Base-by-base conservation (phyloP, 257 asterid genomes). In the Forsythia viridissima region DNA sequence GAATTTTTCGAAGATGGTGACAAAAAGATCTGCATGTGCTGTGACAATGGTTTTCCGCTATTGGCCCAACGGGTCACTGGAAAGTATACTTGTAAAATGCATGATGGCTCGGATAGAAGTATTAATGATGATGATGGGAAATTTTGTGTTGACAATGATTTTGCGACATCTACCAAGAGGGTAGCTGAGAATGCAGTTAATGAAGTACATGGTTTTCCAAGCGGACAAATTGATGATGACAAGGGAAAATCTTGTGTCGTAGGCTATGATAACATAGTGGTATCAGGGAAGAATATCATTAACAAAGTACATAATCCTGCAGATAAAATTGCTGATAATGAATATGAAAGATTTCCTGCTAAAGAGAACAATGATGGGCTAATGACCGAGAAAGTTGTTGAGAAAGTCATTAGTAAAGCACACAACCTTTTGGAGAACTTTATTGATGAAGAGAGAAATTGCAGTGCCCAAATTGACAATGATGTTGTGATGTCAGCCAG, bases 91-190 rank as follows among this genome's bases (percentile, higher is more conserved):
- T 41, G 36, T 21, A 73, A 67, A 37, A 18, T 40, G 39, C 57
- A 66, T 69, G 76, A 77, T 11, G 16, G 43, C 12, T 63, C 71
- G n/a, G 84, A 80, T 20, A 57, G 46, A 65, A 57, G 68, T 36
- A 57, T 42, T 74, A 55, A 67, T 40, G 75, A 67, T 84, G 80
- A 38, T 20, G 72, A 40, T 36, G 74, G 61, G 70, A 72, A 20
- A 4, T 16, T 38, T 20, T 30, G 59, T 61, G 41, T 61, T 72
- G 59, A 48, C 16, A 61, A 63, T 70, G 76, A 74, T 55, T 79
- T 36, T 70, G 76, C 79, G 59, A 71, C 67, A 77, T 79, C 85
- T 30, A 75, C 74, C 36, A 61, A 82, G 61, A 77, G 79, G 80
- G 79, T 73, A 48, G 79, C 34, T 24, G 78, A 85, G 73, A 77